Conservation (phyloP, 495 filamentous ascomycete species). For the Parathielavia appendiculata region DNA sequence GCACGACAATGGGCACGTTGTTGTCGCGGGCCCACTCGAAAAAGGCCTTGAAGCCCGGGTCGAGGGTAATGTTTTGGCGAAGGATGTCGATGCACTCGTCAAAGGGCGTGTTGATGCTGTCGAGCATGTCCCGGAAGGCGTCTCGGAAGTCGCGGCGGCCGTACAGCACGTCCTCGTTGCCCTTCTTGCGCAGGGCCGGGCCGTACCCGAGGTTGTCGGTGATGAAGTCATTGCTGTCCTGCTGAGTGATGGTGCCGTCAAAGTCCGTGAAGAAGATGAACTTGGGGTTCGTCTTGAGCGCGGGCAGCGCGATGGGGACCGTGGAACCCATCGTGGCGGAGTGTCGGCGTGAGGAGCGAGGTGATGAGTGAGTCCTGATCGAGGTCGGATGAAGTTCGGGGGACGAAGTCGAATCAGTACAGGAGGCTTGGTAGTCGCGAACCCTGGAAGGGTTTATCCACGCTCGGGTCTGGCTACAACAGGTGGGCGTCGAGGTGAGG, state of each 20-base stretch:
- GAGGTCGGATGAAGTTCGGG: not conserved
- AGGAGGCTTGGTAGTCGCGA: not conserved
- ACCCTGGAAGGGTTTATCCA: too few species aligned
- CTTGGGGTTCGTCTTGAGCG: conserved; percentile 63
- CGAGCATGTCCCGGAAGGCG: conserved; percentile 82
- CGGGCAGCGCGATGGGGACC: conserved; percentile 35
- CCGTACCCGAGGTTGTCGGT: conserved; percentile 92
- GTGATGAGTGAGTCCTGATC: not conserved
- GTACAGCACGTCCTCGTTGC: conserved; percentile 67
- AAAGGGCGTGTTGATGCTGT: conserved; percentile 71
- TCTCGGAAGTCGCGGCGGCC: conserved; percentile 69
- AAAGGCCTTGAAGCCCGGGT: conserved; percentile 80
- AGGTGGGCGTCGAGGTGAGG: too few species aligned
- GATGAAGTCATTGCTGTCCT: conserved; percentile 92
- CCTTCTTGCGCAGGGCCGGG: conserved; percentile 53
- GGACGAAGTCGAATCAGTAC: not conserved
- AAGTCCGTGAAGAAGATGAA: conserved; percentile 98
- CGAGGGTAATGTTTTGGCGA: conserved; percentile 76
- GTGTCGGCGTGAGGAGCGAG: not conserved
- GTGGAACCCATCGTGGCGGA: conserved; percentile 30
- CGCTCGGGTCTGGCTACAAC: too few species aligned
- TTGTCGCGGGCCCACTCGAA: conserved; percentile 72
- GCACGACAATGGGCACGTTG: conserved; percentile 85
- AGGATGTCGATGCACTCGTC: conserved; percentile 71
- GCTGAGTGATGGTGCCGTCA: conserved; percentile 87